Evolutionary conservation across 805 yeast species (phyloP).

Genomic region (Starmerella apicola): DNA sequence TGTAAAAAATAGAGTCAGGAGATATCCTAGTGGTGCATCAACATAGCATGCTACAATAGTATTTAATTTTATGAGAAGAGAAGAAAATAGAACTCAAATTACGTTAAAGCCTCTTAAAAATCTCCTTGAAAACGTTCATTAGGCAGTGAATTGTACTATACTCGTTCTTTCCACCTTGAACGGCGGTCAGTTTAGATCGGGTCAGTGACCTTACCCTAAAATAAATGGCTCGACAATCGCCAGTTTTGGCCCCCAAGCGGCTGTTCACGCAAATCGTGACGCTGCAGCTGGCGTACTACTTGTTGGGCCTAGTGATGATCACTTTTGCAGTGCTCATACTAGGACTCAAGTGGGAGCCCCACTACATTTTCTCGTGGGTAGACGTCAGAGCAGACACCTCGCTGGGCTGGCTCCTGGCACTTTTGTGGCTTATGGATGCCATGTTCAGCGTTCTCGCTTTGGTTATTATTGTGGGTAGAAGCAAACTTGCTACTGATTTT

Average conservation of each 20-base stretch:
- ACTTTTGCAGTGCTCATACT: conserved; percentile 51
- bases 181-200: too few species aligned
- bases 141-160: too few species aligned
- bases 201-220: too few species aligned
- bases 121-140: too few species aligned
- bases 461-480: conserved; percentile 78
- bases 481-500: conserved; percentile 92
- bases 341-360: conserved; percentile 56
- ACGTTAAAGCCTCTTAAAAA: too few species aligned
- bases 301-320: conserved; percentile 56
- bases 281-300: conserved; percentile 67
- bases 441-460: conserved; percentile 73
- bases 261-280: conserved; percentile 61
- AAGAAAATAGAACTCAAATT: too few species aligned
- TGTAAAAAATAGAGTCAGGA: too few species aligned
- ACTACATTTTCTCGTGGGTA: conserved; percentile 75
- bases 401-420: conserved; percentile 60
- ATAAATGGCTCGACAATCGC: conserved; percentile 25
- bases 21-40: too few species aligned
- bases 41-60: too few species aligned
- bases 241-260: conserved; percentile 44
- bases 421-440: conserved; percentile 74
- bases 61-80: too few species aligned
- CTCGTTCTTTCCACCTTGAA: too few species aligned
- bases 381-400: conserved; percentile 61